Evolutionary conservation across 441 rosid genomes (phyloP).

Genomic region (Erodium trifolium): DNA sequence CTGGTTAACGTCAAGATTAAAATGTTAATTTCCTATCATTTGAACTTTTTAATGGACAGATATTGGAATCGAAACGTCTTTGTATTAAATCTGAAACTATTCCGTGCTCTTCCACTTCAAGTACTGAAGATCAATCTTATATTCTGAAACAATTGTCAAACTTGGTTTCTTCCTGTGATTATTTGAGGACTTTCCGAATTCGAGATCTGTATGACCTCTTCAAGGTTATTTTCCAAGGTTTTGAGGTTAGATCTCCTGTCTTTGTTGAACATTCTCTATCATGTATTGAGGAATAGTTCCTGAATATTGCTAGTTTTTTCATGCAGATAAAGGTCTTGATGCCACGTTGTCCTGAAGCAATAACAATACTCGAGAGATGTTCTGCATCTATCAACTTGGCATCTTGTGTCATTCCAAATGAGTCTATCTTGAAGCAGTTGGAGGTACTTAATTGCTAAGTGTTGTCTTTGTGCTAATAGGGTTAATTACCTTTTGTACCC

Average conservation of each 20-base stretch:
- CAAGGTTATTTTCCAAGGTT: constrained; percentile 44
- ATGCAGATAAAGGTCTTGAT: constrained; percentile 53
- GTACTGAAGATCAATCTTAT: constrained; percentile 31
- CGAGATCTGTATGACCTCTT: constrained; percentile 52
- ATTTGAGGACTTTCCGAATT: constrained; percentile 31
- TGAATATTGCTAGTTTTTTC: constrained; percentile 22
- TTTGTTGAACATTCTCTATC: constrained; percentile 17
- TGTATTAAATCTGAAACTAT: constrained; percentile 32
- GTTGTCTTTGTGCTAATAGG: constrained; percentile 4
- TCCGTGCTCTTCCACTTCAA: constrained; percentile 29
- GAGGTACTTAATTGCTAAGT: constrained; percentile 48
- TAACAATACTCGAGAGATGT: constrained; percentile 52
- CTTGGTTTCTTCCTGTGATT: constrained; percentile 26
- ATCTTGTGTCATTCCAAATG: constrained; percentile 59
- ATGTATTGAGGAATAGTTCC: constrained; percentile 14
- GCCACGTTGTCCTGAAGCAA: constrained; percentile 31
- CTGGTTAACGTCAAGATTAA: constrained; percentile 5
- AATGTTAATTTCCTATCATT: constrained; percentile 11
- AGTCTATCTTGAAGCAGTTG: constrained; percentile 54
- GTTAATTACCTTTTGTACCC: too few relatives aligned
- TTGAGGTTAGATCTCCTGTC: constrained; percentile 43
- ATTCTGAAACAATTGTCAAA: constrained; percentile 27
- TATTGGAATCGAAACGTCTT: constrained; percentile 48
- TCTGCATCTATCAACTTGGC: constrained; percentile 40
- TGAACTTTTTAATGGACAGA: constrained; percentile 34